Evolutionary conservation across 2,329 filamentous ascomycete species (phyloP).

Genomic region (Paramyrothecium roridum): DNA sequence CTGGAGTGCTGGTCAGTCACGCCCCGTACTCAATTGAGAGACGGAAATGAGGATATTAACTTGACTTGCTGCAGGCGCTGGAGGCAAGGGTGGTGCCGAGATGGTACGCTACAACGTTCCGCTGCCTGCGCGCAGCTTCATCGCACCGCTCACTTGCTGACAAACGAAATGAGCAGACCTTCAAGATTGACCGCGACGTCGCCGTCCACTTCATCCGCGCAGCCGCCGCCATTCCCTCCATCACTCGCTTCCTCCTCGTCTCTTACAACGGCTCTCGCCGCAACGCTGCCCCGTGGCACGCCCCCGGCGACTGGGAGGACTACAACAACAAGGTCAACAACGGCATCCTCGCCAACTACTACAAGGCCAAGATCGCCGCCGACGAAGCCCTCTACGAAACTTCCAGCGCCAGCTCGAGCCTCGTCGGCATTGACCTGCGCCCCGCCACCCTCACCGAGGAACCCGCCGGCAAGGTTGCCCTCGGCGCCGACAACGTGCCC

Average conservation of each 20-base stretch:
- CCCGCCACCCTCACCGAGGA: conserved; percentile 49
- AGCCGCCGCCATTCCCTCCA: conserved; percentile 46
- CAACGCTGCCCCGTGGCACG: conserved; percentile 52
- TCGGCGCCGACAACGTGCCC: conserved; percentile 35
- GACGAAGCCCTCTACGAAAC: conserved; percentile 54
- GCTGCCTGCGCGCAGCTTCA: not conserved
- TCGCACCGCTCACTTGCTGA: conserved; percentile 6
- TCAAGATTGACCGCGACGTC: conserved; percentile 60
- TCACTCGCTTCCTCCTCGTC: conserved; percentile 63
- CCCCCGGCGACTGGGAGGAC: conserved; percentile 44
- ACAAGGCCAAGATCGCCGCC: conserved; percentile 57
- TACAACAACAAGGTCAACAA: conserved; percentile 36
- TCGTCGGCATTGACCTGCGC: conserved; percentile 51
- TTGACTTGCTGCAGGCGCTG: conserved; percentile 40
- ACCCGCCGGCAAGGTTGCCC: conserved; percentile 41
- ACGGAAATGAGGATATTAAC: not conserved
- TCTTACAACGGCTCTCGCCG: conserved; percentile 58
- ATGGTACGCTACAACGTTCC: conserved; percentile 25
- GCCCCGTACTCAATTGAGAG: not conserved
- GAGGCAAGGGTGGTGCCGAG: conserved; percentile 55
- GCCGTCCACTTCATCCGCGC: conserved; percentile 61
- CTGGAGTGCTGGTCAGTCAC: conserved; percentile 60
- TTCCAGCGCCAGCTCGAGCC: conserved; percentile 34
- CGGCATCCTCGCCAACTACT: conserved; percentile 47
- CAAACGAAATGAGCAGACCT: conserved; percentile 36